These are phyloP conservation scores for Candida peoriensis DNA, from an alignment of 805 yeast species.

Conservation along the genomic window DNA sequence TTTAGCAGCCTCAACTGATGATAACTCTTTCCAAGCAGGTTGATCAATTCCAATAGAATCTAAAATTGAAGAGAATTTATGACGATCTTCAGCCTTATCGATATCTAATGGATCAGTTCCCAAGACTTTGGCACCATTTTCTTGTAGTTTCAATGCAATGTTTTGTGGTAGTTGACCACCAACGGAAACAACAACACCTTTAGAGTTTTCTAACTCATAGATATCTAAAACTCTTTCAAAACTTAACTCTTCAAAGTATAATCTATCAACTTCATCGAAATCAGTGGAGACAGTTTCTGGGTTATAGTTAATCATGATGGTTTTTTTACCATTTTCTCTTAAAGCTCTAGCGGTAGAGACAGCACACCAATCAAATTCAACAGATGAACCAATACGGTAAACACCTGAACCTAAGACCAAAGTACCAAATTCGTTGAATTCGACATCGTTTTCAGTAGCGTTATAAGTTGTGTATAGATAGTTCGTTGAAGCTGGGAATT, in stretches of 20 bases:
- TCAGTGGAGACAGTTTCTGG: conserved; percentile 99
- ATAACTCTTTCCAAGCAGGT: conserved; percentile 96
- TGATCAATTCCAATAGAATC: conserved; percentile 93
- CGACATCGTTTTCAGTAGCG: conserved; percentile 80
- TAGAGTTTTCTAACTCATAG: conserved; percentile 84
- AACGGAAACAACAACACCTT: conserved; percentile 91
- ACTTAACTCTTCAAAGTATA: conserved; percentile 92
- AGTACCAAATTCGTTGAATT: conserved; percentile 84
- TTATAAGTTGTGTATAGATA: conserved; percentile 94
- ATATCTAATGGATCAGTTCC: conserved; percentile 95
- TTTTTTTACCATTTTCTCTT: conserved; percentile 79
- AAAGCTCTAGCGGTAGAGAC: conserved; percentile 94
- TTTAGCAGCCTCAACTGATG: conserved; percentile 81
- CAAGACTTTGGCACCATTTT: conserved; percentile 77
- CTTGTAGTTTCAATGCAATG: conserved; percentile 81
- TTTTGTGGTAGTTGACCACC: conserved; percentile 99
- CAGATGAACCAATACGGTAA: conserved; percentile 96
- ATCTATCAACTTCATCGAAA: conserved; percentile 95
- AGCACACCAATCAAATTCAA: conserved; percentile 99
- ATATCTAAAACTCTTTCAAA: conserved; percentile 97
- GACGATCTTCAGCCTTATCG: conserved; percentile 97
- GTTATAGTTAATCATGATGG: conserved; percentile 95
- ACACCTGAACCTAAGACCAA: conserved; percentile 99
- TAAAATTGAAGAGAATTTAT: conserved; percentile 90
- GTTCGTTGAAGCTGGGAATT: conserved; percentile 96